Conservation (phyloP, 2,329 filamentous ascomycete genomes). For the Aspergillus texensis region DNA sequence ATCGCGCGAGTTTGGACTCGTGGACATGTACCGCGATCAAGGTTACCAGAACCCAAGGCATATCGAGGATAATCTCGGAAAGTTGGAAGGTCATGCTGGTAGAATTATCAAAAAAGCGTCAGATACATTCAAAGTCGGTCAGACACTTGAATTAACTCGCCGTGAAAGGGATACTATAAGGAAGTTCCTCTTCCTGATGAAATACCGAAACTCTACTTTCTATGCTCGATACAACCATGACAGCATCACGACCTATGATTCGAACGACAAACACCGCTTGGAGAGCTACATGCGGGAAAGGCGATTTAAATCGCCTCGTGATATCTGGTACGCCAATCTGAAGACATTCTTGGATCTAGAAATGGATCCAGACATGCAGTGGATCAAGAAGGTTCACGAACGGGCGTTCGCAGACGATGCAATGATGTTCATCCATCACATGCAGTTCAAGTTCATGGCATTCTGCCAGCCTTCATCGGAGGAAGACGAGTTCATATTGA, state of each 20-base stretch:
- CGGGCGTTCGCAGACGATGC: slow-evolving; percentile 34
- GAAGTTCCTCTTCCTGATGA: slow-evolving; percentile 52
- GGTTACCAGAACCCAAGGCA: slow-evolving; percentile 24
- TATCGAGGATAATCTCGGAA: slow-evolving; percentile 31
- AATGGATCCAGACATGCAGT: slow-evolving; percentile 29
- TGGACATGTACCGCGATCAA: slow-evolving; percentile 37
- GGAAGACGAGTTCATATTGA: slow-evolving; percentile 37
- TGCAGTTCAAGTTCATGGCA: slow-evolving; percentile 30
- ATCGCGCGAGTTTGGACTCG: slow-evolving; percentile 28
- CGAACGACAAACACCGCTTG: slow-evolving; percentile 38
- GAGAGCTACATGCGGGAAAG: slow-evolving; percentile 35
- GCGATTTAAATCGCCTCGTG: slow-evolving; percentile 29
- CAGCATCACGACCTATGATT: slow-evolving; percentile 34
- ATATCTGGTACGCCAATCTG: slow-evolving; percentile 41
- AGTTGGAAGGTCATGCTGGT: slow-evolving; percentile 28
- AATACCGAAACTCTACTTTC: slow-evolving; percentile 45
- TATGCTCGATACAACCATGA: slow-evolving; percentile 41
- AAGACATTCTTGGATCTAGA: slow-evolving; percentile 32
- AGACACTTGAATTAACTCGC: slow-evolving; percentile 33
- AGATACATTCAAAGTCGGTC: slow-evolving; percentile 10
- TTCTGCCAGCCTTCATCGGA: slow-evolving; percentile 30
- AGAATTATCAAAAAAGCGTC: slow-evolving; percentile 26
- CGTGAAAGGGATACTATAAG: slow-evolving; percentile 42
- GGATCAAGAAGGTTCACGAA: slow-evolving; percentile 29
- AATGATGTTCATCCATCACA: slow-evolving; percentile 30